phyloP scores from a whole-genome alignment of 306 rosid species.

The Malus sylvestris region DNA sequence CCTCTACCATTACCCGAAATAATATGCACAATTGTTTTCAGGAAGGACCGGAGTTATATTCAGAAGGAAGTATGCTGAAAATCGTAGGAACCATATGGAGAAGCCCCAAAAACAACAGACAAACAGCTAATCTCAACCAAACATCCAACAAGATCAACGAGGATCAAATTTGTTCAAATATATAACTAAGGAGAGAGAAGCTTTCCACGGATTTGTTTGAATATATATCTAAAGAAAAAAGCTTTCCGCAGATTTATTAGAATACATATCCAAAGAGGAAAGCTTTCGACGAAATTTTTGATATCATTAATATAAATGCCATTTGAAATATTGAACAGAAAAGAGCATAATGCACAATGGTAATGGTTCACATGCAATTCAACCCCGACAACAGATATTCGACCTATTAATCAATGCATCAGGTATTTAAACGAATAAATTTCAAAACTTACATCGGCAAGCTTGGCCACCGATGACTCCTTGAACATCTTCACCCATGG shows the following conservation, averaged over 20 bases:
- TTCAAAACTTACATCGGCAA: slow-evolving; percentile 67
- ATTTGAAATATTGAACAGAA: neutral
- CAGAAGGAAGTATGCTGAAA: neutral
- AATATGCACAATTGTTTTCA: neutral
- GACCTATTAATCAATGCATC: neutral
- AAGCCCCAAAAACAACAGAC: neutral
- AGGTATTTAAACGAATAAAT: neutral
- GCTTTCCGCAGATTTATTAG: neutral
- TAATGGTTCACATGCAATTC: neutral
- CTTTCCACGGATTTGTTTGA: neutral
- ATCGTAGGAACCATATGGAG: neutral
- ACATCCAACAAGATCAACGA: neutral
- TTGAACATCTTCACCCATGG: slow-evolving; percentile 83
- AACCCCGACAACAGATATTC: neutral
- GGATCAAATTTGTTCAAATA: neutral
- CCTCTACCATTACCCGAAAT: neutral
- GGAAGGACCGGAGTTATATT: neutral
- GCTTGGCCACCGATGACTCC: slow-evolving; percentile 74
- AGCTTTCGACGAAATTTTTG: neutral
- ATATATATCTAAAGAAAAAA: neutral
- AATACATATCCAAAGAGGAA: neutral
- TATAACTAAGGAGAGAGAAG: neutral
- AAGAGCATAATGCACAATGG: neutral
- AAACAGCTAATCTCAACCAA: neutral
- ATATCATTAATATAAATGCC: neutral